Conservation (phyloP, 1,284 basidiomycete species). For the Papiliotrema laurentii region DNA sequence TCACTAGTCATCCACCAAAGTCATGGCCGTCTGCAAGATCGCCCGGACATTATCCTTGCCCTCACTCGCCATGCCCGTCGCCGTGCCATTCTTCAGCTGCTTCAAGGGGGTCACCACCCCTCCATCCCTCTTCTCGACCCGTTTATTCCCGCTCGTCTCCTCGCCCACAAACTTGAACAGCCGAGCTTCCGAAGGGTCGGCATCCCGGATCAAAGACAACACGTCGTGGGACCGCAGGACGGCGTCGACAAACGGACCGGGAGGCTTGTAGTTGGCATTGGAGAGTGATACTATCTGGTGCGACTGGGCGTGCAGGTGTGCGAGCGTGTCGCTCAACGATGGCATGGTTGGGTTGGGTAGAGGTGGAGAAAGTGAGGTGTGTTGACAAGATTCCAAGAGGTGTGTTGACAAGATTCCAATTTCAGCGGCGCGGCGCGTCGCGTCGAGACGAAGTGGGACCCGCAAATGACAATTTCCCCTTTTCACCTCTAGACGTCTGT, state of each 20-base stretch:
- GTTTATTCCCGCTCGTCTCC: slow-evolving; percentile 21
- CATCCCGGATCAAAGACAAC: slow-evolving; percentile 39
- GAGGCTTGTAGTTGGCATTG: slow-evolving; percentile 20
- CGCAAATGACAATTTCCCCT: no score
- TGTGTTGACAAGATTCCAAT: no score
- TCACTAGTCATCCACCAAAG: slow-evolving; percentile 44
- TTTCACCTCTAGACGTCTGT: no score
- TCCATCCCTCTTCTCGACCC: slow-evolving; percentile 37
- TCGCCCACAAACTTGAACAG: slow-evolving; percentile 43
- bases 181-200: slow-evolving; percentile 31
- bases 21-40: slow-evolving; percentile 34
- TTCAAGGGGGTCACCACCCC: slow-evolving; percentile 37
- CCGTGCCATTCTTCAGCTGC: slow-evolving; percentile 13
- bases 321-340: slow-evolving; percentile 34
- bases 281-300: slow-evolving; percentile 32
- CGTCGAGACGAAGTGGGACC: no score
- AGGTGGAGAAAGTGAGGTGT: slow-evolving; percentile 1
- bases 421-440: no score
- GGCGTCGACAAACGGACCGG: slow-evolving; percentile 38
- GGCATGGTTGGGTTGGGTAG: slow-evolving; percentile 22
- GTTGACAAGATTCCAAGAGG: slow-evolving; percentile 10
- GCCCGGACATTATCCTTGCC: slow-evolving; percentile 32
- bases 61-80: not conserved
- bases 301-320: slow-evolving; percentile 29
- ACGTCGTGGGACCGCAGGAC: slow-evolving; percentile 31